These are phyloP conservation scores for Ampelomyces quisqualis DNA, from an alignment of 2,329 filamentous ascomycete genomes.

Conservation along the genomic window DNA sequence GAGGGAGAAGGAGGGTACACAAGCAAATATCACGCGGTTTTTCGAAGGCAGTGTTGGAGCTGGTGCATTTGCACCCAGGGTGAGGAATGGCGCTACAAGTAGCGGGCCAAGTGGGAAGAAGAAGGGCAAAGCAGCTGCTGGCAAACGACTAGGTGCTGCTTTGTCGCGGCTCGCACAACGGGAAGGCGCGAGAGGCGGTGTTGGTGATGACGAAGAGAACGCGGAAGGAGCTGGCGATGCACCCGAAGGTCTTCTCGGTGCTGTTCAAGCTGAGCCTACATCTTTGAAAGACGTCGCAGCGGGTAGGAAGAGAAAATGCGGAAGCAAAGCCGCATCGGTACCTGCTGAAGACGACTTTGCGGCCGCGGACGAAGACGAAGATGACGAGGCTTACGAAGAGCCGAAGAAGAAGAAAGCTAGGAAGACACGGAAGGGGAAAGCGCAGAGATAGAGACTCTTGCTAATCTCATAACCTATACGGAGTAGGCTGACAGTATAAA, in stretches of 20 bases:
- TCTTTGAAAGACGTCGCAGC: conserved; percentile 1
- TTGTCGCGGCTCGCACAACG: conserved; percentile 34
- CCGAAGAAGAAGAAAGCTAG: conserved; percentile 32
- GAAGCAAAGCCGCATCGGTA: conserved; percentile 12
- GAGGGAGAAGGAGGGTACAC: conserved; percentile 83
- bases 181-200: conserved; percentile 28
- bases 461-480: not conserved
- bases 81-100: conserved; percentile 51
- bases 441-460: conserved; percentile 1
- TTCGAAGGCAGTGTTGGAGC: conserved; percentile 75
- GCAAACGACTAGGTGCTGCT: conserved; percentile 39
- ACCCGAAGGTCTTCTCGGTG: conserved; percentile 8
- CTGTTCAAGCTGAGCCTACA: conserved; percentile 8
- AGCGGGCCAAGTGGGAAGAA: conserved; percentile 58
- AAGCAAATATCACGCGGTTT: conserved; percentile 92
- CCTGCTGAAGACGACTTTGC: conserved; percentile 15
- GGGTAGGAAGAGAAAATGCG: conserved; percentile 26
- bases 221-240: conserved; percentile 14
- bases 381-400: conserved; percentile 29
- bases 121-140: conserved; percentile 32
- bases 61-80: conserved; percentile 71
- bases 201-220: conserved; percentile 20
- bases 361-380: conserved; percentile 18
- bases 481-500: no score
- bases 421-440: conserved; percentile 18